Percentiles rank a stretch among this genome's conserved stretches.
Evolutionary conservation across 225 moss, liverwort and hornwort genomes (phyloP).

Genomic region (Bryum argenteum): DNA sequence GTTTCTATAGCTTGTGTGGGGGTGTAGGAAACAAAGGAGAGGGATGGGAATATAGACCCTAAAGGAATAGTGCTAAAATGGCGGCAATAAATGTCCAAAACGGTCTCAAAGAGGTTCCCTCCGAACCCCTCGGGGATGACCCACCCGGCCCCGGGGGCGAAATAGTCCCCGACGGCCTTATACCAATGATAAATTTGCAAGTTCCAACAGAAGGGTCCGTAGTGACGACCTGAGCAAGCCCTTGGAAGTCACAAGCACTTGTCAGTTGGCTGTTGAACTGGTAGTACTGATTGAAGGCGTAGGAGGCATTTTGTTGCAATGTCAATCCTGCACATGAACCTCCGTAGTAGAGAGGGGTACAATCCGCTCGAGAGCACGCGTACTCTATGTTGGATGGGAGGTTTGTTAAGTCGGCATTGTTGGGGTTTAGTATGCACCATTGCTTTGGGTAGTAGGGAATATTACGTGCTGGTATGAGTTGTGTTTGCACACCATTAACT

Average conservation of each 20-base stretch:
- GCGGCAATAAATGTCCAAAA: neutral
- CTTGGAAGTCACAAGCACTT: constrained; percentile 66
- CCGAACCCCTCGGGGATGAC: neutral
- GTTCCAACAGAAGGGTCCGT: constrained; percentile 59
- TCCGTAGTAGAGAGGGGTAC: constrained; percentile 58
- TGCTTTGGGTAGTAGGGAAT: constrained; percentile 44
- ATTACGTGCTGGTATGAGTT: constrained; percentile 26
- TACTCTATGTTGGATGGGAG: constrained; percentile 61
- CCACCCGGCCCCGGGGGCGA: neutral
- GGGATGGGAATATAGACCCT: no score
- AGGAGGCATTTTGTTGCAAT: constrained; percentile 64
- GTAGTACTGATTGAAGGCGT: constrained; percentile 88
- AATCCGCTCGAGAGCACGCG: constrained; percentile 73
- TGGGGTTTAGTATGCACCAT: constrained; percentile 77
- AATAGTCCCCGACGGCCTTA: constrained; percentile 20
- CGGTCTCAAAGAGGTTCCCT: neutral
- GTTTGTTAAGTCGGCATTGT: neutral
- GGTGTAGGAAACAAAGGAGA: neutral
- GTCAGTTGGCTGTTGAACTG: constrained; percentile 70
- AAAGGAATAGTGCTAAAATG: neutral
- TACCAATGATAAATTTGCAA: constrained; percentile 69
- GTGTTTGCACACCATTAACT: constrained; percentile 22
- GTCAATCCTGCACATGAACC: constrained; percentile 62
- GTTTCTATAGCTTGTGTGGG: no score
- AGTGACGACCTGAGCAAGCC: constrained; percentile 56